Percentiles rank a stretch among this genome's conserved stretches.
These are phyloP conservation scores for Striga hermonthica DNA, from an alignment of 305 asterid genomes.

Conservation along the genomic window DNA sequence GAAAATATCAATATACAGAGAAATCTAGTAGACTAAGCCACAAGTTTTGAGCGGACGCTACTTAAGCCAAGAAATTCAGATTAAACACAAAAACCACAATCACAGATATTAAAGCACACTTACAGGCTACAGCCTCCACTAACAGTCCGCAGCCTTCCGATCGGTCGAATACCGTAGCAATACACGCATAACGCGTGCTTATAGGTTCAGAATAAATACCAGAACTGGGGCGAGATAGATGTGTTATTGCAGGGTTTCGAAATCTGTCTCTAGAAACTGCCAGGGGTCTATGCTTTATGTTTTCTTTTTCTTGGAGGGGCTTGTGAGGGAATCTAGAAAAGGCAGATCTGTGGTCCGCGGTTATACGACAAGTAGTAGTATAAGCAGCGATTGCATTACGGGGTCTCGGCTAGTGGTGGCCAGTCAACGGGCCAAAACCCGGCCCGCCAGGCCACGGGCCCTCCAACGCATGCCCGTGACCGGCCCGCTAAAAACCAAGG, in stretches of 20 bases:
- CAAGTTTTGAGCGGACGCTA: neutral
- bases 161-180: constrained; percentile 24
- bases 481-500: no score
- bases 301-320: neutral
- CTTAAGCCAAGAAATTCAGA: neutral
- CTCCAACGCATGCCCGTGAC: no score
- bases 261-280: constrained; percentile 29
- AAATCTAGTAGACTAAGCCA: neutral
- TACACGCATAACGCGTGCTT: constrained; percentile 13
- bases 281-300: neutral
- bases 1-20: constrained; percentile 7
- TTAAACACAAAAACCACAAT: no score
- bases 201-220: constrained; percentile 14
- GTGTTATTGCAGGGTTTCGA: constrained; percentile 24
- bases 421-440: no score
- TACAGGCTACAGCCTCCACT: constrained; percentile 33
- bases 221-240: constrained; percentile 16
- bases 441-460: no score
- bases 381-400: constrained; percentile 29
- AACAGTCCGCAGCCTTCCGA: constrained; percentile 27
- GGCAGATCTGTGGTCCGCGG: constrained; percentile 29
- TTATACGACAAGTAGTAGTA: constrained; percentile 26
- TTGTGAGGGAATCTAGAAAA: constrained; percentile 25
- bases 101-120: constrained; percentile 23
- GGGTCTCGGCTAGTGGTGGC: no score